These are phyloP conservation scores for Xerocomus brunneocitrinus DNA, from an alignment of 768 basidiomycete genomes.

Conservation along the genomic window DNA sequence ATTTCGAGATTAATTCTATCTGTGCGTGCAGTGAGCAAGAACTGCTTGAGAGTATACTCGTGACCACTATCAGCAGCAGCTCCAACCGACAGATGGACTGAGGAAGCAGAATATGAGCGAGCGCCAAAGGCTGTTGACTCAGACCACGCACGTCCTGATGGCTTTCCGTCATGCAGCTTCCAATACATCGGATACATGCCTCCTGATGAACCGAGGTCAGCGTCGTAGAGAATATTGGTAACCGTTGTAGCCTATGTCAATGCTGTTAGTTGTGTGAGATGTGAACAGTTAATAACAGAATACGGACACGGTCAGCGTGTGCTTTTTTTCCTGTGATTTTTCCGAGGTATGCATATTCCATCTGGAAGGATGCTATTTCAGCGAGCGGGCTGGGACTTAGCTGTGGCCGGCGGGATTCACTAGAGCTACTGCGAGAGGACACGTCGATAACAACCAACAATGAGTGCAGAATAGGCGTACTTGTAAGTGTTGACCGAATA, in stretches of 20 bases:
- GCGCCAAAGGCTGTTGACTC: background rate
- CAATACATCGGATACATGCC: constrained; percentile 65
- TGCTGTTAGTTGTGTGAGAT: background rate
- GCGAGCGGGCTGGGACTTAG: constrained; percentile 50
- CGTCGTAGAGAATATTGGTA: constrained; percentile 42
- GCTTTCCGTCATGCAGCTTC: constrained; percentile 46
- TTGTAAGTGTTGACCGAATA: constrained; percentile 64
- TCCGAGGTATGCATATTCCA: constrained; percentile 84
- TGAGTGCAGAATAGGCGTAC: constrained; percentile 30
- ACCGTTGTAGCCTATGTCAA: constrained; percentile 42
- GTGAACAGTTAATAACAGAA: background rate
- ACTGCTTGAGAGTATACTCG: constrained; percentile 74
- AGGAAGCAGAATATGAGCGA: constrained; percentile 1
- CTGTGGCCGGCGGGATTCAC: constrained; percentile 15
- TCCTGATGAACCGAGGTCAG: constrained; percentile 42
- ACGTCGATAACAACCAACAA: background rate
- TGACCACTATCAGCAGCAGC: constrained; percentile 69
- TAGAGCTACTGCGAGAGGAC: background rate
- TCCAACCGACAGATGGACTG: constrained; percentile 53
- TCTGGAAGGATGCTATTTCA: constrained; percentile 76
- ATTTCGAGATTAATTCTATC: constrained; percentile 59
- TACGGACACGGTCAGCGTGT: constrained; percentile 52
- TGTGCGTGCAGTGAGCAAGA: constrained; percentile 58
- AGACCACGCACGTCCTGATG: constrained; percentile 42
- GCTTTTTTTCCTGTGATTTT: constrained; percentile 67